These are phyloP conservation scores for Pestalotiopsis fici DNA, from an alignment of 2,329 filamentous ascomycete species.

Conservation along the genomic window DNA sequence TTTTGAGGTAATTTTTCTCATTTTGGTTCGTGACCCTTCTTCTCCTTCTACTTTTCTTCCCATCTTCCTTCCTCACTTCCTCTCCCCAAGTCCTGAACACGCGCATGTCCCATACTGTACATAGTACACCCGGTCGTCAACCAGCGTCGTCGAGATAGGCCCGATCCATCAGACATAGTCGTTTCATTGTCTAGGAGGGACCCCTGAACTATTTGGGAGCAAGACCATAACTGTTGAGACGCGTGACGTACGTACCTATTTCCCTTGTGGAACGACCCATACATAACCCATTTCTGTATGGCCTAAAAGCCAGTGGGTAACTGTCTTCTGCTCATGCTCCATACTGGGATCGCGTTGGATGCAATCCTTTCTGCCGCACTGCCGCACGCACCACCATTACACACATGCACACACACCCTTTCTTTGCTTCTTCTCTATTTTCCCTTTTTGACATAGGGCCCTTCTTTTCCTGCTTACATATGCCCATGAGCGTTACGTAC, in stretches of 20 bases:
- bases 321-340: not conserved
- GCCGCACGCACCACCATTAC: not conserved
- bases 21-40: not conserved
- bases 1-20: not conserved
- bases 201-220: conserved; percentile 9
- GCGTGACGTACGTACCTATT: conserved; percentile 15
- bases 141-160: conserved; percentile 11
- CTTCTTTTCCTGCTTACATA: not conserved
- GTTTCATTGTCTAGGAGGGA: conserved; percentile 14
- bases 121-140: too few relatives aligned
- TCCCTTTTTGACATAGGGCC: not conserved
- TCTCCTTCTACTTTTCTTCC: conserved; percentile 22
- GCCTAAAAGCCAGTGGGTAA: conserved; percentile 3
- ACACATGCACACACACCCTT: not conserved
- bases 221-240: conserved; percentile 11
- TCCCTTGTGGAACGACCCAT: conserved; percentile 11
- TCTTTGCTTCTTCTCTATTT: not conserved
- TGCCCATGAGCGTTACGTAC: not conserved
- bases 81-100: conserved; percentile 13
- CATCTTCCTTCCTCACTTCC: conserved; percentile 19
- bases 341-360: not conserved
- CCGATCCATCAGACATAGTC: conserved; percentile 11
- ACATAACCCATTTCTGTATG: not conserved
- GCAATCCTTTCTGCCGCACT: not conserved
- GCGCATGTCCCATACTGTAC: too few relatives aligned